Conservation (phyloP, 139 green algal genomes). For the Volvox africanus region DNA sequence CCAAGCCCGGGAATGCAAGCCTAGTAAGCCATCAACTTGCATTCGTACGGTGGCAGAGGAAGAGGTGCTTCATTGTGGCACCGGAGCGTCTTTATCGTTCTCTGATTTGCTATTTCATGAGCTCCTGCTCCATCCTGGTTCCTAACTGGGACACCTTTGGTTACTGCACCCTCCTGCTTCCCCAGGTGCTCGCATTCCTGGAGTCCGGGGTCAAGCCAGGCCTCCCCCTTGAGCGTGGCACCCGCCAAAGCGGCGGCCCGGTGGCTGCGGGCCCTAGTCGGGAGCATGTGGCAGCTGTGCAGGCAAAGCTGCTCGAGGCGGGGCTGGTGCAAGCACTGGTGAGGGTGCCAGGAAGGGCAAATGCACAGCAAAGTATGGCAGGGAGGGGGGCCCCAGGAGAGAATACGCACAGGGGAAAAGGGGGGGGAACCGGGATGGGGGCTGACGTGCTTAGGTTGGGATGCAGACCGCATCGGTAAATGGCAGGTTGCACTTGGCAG, state of each 20-base stretch:
- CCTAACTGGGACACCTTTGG: too few species aligned
- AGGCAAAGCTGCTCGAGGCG: slow-evolving; percentile 19
- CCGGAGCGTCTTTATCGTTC: too few species aligned
- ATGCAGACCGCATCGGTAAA: too few species aligned
- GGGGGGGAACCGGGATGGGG: neutral
- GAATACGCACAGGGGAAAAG: neutral
- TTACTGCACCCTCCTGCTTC: neutral
- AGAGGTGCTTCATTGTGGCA: too few species aligned
- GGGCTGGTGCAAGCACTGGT: slow-evolving; percentile 39
- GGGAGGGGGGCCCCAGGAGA: neutral
- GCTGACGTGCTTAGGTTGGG: neutral
- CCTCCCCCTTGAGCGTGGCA: neutral
- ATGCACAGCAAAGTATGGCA: neutral
- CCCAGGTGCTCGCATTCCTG: slow-evolving; percentile 24
- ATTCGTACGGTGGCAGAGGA: too few species aligned
- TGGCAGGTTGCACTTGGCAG: too few species aligned
- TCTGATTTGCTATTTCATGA: too few species aligned
- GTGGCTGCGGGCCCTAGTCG: neutral
- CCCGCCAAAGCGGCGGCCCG: neutral
- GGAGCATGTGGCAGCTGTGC: slow-evolving; percentile 27
- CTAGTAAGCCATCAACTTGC: too few species aligned
- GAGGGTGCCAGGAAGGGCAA: neutral
- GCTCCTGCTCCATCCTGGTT: too few species aligned
- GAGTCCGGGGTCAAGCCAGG: neutral
- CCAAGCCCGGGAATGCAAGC: too few species aligned